Conservation (phyloP, 129 eudicot species). For the Mikania micrantha region DNA sequence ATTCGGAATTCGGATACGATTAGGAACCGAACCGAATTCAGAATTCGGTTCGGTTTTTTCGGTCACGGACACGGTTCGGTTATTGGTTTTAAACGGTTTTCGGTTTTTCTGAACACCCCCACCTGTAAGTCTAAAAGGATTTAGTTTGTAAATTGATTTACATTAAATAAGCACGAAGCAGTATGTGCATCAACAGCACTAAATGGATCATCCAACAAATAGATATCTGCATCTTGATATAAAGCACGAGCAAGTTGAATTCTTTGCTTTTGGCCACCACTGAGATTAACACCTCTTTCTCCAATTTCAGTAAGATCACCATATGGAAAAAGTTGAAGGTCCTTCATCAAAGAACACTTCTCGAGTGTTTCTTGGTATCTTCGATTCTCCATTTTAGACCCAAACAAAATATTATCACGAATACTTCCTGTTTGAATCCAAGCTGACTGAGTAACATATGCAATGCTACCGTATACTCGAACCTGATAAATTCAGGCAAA, state of each 20-base stretch:
- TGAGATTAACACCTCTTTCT: constrained; percentile 93
- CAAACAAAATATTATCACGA: constrained; percentile 79
- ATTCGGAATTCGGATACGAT: too few relatives aligned
- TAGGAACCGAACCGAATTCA: too few relatives aligned
- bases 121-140: not conserved
- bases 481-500: constrained; percentile 34
- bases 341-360: constrained; percentile 72
- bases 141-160: constrained; percentile 11
- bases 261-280: constrained; percentile 97
- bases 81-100: too few relatives aligned
- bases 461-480: constrained; percentile 66
- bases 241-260: constrained; percentile 98
- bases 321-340: constrained; percentile 59
- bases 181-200: constrained; percentile 99
- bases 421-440: constrained; percentile 97
- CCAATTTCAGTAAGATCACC: constrained; percentile 89
- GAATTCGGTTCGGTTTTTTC: too few relatives aligned
- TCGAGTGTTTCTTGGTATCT: constrained; percentile 76
- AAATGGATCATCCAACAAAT: constrained; percentile 95
- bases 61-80: too few relatives aligned
- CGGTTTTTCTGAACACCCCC: too few relatives aligned
- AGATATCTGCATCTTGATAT: constrained; percentile 87
- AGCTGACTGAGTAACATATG: constrained; percentile 92
- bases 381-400: constrained; percentile 46
- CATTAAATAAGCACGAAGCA: constrained; percentile 78